phyloP scores from a whole-genome alignment of 768 basidiomycete species.

The Boletus subparvulus region DNA sequence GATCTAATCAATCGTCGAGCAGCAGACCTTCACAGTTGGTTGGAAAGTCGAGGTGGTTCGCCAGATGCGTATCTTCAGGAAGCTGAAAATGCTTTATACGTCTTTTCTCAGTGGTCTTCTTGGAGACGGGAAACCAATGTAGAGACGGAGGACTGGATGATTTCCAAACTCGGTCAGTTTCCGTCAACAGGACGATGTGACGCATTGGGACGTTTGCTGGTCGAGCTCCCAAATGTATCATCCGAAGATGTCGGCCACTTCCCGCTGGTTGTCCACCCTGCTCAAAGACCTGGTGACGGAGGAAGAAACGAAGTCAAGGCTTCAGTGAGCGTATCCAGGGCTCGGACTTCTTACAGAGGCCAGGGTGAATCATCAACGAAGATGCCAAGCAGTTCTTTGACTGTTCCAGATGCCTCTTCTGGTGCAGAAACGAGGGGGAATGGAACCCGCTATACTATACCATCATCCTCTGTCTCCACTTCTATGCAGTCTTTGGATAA shows the following conservation, averaged over 20 bases:
- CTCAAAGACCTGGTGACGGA: background rate
- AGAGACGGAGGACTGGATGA: background rate
- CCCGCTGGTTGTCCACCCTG: background rate
- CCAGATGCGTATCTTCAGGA: background rate
- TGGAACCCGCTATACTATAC: background rate
- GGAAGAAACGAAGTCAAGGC: background rate
- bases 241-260: background rate
- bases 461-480: background rate
- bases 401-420: background rate
- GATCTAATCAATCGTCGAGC: background rate
- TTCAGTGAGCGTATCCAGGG: background rate
- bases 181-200: conserved; percentile 5
- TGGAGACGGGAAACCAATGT: background rate
- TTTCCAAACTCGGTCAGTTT: background rate
- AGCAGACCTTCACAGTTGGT: background rate
- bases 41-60: background rate
- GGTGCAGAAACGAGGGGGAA: background rate
- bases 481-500: background rate
- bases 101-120: background rate
- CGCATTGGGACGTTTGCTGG: conserved; percentile 1
- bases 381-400: background rate
- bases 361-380: background rate
- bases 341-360: background rate
- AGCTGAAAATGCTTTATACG: fast-evolving
- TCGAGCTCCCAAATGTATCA: background rate